Evolutionary conservation across 1,284 basidiomycete species (phyloP).

Genomic region (Naganishia liquefaciens): DNA sequence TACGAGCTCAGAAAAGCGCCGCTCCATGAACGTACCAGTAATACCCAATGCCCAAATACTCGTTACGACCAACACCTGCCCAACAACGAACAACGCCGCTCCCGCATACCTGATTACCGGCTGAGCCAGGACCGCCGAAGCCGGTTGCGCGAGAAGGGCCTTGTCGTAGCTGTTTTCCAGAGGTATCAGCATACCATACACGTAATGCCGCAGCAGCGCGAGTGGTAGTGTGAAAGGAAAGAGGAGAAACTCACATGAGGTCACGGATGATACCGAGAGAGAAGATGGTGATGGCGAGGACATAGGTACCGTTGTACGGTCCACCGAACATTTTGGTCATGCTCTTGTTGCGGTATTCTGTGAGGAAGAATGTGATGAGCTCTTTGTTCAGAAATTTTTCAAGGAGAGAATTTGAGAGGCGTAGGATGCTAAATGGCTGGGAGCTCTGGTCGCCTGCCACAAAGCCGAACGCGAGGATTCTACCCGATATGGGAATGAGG

Average conservation of each 20-base stretch:
- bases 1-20: neutral
- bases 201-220: neutral
- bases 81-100: constrained; percentile 65
- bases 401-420: no score
- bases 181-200: neutral
- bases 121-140: constrained; percentile 57
- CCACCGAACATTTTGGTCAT: constrained; percentile 78
- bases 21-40: constrained; percentile 62
- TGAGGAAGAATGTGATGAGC: neutral
- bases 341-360: constrained; percentile 84
- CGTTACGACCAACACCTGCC: constrained; percentile 78
- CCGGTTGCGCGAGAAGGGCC: constrained; percentile 45
- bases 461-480: no score
- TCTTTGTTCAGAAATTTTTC: neutral
- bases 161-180: constrained; percentile 43
- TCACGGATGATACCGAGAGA: constrained; percentile 81
- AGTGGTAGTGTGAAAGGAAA: constrained; percentile 3
- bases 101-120: constrained; percentile 65
- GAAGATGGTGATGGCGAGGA: constrained; percentile 88
- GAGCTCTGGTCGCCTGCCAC: neutral
- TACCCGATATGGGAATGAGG: no score
- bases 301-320: constrained; percentile 77
- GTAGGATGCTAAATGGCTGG: no score
- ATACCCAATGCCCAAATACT: constrained; percentile 90
- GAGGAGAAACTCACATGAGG: constrained; percentile 64